A percentile compares a stretch with the other conserved stretches of the same genome.
Evolutionary conservation across 805 yeast species (phyloP).

Genomic region (Candida corydali): DNA sequence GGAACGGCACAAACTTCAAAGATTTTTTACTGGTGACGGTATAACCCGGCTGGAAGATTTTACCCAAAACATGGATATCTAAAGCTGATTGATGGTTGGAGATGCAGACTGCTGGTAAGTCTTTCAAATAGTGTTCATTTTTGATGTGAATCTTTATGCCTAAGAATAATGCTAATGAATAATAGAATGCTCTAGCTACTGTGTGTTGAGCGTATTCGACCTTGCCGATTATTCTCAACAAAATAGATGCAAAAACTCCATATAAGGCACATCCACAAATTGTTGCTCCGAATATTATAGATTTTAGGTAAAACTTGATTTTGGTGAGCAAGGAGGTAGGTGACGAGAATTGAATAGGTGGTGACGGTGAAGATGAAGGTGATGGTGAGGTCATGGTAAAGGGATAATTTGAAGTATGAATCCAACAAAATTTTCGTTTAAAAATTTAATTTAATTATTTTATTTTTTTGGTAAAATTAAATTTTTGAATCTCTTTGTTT

Average conservation of each 20-base stretch:
- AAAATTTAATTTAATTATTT: too few species aligned
- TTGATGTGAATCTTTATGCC: constrained; percentile 69
- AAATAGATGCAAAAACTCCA: constrained; percentile 73
- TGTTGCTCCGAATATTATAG: constrained; percentile 49
- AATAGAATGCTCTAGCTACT: constrained; percentile 79
- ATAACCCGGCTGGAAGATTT: constrained; percentile 80
- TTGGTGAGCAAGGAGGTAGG: background rate
- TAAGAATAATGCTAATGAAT: constrained; percentile 53
- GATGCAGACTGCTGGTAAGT: constrained; percentile 70
- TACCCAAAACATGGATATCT: constrained; percentile 79
- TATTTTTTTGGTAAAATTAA: background rate
- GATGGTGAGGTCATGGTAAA: background rate
- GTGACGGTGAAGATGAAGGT: background rate
- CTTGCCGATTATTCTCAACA: constrained; percentile 65
- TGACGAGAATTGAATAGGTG: background rate
- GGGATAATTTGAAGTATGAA: too few species aligned
- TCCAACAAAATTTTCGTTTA: constrained; percentile 4
- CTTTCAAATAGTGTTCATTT: constrained; percentile 53
- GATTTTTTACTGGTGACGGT: constrained; percentile 90
- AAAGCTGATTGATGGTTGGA: constrained; percentile 90
- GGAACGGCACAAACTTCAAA: constrained; percentile 76
- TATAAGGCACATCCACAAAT: constrained; percentile 61
- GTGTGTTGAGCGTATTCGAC: constrained; percentile 82
- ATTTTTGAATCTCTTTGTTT: background rate
- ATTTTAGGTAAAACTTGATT: constrained; percentile 51